Evolutionary conservation across 2,329 filamentous ascomycete species (phyloP).

Genomic region (Aspergillus uvarum): DNA sequence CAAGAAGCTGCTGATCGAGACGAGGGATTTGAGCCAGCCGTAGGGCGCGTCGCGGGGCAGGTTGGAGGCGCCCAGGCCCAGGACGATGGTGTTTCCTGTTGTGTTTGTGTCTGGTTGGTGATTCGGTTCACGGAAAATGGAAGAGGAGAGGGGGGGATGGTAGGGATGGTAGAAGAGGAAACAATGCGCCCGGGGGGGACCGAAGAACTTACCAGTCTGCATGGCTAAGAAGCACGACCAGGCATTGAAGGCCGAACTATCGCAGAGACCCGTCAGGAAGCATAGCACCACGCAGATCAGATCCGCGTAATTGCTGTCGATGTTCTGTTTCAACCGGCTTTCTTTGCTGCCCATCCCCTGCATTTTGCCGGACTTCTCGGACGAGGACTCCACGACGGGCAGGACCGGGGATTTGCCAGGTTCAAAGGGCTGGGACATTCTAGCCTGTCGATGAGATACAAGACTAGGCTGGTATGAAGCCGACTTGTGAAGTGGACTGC

Average conservation of each 20-base stretch:
- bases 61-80: slow-evolving; percentile 46
- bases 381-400: slow-evolving; percentile 4
- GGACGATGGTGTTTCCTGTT: slow-evolving; percentile 49
- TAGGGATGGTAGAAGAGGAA: too few relatives aligned
- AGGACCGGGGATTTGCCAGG: neutral
- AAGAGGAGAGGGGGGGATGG: too few relatives aligned
- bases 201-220: slow-evolving; percentile 44
- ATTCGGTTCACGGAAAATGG: too few relatives aligned
- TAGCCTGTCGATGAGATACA: neutral
- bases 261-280: slow-evolving; percentile 46
- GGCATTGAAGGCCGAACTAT: slow-evolving; percentile 47
- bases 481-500: neutral
- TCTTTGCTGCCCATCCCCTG: slow-evolving; percentile 7
- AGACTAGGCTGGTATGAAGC: neutral
- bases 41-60: slow-evolving; percentile 40
- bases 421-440: slow-evolving; percentile 3
- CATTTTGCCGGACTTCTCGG: neutral
- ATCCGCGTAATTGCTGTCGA: slow-evolving; percentile 36
- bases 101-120: neutral
- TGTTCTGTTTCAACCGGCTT: neutral
- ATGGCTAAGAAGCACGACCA: slow-evolving; percentile 51
- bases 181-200: neutral
- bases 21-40: slow-evolving; percentile 47
- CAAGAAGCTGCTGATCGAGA: slow-evolving; percentile 45
- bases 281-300: slow-evolving; percentile 41